Conservation (phyloP, 129 eudicot genomes). For the Arctium lappa region DNA sequence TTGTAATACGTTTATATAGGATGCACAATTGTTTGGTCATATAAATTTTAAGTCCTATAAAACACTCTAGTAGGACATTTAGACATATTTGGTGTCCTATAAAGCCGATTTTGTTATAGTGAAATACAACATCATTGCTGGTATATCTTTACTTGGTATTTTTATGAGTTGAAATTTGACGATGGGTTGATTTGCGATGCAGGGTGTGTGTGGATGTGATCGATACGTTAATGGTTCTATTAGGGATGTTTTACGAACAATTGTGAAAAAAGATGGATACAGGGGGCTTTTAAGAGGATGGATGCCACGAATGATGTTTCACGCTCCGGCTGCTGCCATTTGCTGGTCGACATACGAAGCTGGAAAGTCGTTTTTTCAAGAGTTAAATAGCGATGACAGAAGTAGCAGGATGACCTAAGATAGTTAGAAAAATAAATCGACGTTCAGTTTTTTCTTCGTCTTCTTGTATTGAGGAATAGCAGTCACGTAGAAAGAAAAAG, state of each 20-base stretch:
- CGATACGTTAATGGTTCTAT: constrained; percentile 68
- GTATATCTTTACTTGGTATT: not conserved
- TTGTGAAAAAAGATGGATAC: constrained; percentile 73
- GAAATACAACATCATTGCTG: not conserved
- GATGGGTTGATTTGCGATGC: constrained; percentile 16
- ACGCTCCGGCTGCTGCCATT: constrained; percentile 93
- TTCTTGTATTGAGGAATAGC: constrained; percentile 28
- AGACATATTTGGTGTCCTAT: not conserved
- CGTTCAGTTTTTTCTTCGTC: not conserved
- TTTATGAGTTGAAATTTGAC: not conserved
- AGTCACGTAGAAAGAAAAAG: constrained; percentile 8
- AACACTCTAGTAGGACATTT: not conserved
- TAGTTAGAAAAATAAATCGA: not conserved
- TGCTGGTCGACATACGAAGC: constrained; percentile 95
- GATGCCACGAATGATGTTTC: constrained; percentile 89
- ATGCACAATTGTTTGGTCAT: not conserved
- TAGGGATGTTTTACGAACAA: constrained; percentile 55
- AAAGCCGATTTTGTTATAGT: not conserved
- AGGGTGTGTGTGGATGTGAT: constrained; percentile 94
- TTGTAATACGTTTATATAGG: not conserved
- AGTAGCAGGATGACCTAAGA: constrained; percentile 36
- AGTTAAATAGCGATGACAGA: constrained; percentile 25
- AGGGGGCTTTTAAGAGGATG: constrained; percentile 83
- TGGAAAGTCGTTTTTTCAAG: constrained; percentile 67
- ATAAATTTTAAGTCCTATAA: not conserved